Evolutionary conservation across 768 basidiomycete species (phyloP).

Genomic region (Hemileccinum impolitum): DNA sequence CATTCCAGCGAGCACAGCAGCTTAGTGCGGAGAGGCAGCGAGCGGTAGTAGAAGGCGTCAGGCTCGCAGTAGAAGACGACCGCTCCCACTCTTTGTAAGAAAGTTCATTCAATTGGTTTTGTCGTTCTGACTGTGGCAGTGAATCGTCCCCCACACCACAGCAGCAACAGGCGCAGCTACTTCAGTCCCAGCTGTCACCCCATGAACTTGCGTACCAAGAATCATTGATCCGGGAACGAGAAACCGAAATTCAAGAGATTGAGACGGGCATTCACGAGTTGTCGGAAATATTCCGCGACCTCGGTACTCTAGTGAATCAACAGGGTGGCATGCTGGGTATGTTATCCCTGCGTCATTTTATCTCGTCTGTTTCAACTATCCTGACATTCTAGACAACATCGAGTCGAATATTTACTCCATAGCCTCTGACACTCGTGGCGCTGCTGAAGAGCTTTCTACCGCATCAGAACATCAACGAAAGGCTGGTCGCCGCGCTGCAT

Average conservation of each 20-base stretch:
- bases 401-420: slow-evolving; percentile 90
- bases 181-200: slow-evolving; percentile 76
- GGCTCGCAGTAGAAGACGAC: slow-evolving; percentile 79
- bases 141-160: slow-evolving; percentile 45
- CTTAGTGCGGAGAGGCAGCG: slow-evolving; percentile 87
- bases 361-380: background rate
- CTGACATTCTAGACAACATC: slow-evolving; percentile 71
- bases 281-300: slow-evolving; percentile 92
- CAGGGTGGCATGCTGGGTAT: slow-evolving; percentile 93
- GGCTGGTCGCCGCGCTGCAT: slow-evolving; percentile 86
- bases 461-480: slow-evolving; percentile 94
- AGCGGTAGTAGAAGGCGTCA: slow-evolving; percentile 83
- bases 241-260: slow-evolving; percentile 92
- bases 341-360: slow-evolving; percentile 22
- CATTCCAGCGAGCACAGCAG: slow-evolving; percentile 90
- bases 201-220: slow-evolving; percentile 96
- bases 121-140: slow-evolving; percentile 11
- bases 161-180: slow-evolving; percentile 65
- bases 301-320: slow-evolving; percentile 91
- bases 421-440: slow-evolving; percentile 74
- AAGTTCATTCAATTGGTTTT: background rate
- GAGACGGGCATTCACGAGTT: slow-evolving; percentile 96
- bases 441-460: slow-evolving; percentile 81
- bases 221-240: slow-evolving; percentile 76
- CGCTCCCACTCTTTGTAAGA: slow-evolving; percentile 32